phyloP scores from a whole-genome alignment of 2,329 filamentous ascomycete species.

The Nemania serpens region DNA sequence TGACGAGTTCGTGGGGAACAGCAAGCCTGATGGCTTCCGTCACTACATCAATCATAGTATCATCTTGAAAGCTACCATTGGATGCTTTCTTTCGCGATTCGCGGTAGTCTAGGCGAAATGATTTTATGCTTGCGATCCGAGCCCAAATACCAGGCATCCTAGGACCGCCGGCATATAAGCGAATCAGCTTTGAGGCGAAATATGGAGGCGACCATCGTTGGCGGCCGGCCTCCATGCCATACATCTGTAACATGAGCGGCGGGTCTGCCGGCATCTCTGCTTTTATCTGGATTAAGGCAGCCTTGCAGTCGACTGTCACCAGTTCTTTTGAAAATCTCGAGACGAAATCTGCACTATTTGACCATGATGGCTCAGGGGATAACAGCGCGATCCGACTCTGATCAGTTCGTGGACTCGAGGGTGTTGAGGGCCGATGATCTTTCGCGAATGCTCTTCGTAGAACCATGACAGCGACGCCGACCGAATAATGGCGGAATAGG shows the following conservation, averaged over 20 bases:
- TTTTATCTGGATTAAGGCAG: slow-evolving; percentile 83
- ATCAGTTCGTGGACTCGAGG: slow-evolving; percentile 36
- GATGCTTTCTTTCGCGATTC: slow-evolving; percentile 73
- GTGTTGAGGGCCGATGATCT: slow-evolving; percentile 42
- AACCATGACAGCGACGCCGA: slow-evolving; percentile 80
- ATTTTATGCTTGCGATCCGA: slow-evolving; percentile 81
- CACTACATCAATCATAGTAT: slow-evolving; percentile 82
- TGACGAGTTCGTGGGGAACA: slow-evolving; percentile 87
- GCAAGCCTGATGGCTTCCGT: slow-evolving; percentile 85
- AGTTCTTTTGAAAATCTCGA: slow-evolving; percentile 61
- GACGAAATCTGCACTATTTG: slow-evolving; percentile 40
- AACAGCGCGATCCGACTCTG: slow-evolving; percentile 47
- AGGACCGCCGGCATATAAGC: slow-evolving; percentile 88
- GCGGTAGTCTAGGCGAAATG: slow-evolving; percentile 78
- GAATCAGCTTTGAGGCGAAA: slow-evolving; percentile 73
- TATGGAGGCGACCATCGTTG: slow-evolving; percentile 90
- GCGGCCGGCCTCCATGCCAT: slow-evolving; percentile 78
- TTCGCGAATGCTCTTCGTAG: slow-evolving; percentile 71
- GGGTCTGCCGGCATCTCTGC: slow-evolving; percentile 87
- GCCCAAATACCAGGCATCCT: slow-evolving; percentile 85
- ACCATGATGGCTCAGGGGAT: slow-evolving; percentile 36
- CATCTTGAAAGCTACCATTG: slow-evolving; percentile 63
- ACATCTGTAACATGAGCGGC: slow-evolving; percentile 87
- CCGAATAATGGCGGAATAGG: slow-evolving; percentile 87
- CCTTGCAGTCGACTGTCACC: slow-evolving; percentile 80